These are phyloP conservation scores for Cytospora schulzeri DNA, from an alignment of 2,329 filamentous ascomycete genomes.

Conservation along the genomic window DNA sequence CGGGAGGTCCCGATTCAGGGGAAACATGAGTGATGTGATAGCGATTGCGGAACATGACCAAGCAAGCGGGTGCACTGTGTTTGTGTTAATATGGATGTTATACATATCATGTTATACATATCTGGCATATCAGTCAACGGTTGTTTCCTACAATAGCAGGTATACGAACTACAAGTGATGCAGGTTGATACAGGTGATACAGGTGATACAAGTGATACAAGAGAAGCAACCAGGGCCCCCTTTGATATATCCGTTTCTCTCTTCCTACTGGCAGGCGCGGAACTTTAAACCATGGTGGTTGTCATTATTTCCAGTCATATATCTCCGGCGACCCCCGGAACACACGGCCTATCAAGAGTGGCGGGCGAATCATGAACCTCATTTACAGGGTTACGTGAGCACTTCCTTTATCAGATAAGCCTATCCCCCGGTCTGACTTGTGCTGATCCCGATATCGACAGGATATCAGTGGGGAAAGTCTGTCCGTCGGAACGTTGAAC, in stretches of 20 bases:
- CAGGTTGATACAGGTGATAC: not conserved
- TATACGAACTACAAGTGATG: not conserved
- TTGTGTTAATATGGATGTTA: not conserved
- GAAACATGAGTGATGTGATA: not conserved
- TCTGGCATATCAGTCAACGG: not conserved
- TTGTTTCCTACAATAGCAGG: not conserved
- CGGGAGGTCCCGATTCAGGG: not conserved
- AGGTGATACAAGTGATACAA: not conserved
- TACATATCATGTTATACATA: no score
- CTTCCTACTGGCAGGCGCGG: constrained; percentile 18
- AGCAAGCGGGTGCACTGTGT: not conserved
- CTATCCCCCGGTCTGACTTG: constrained; percentile 7
- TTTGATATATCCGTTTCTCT: not conserved
- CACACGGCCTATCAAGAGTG: constrained; percentile 15
- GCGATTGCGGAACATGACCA: not conserved
- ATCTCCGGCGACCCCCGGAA: constrained; percentile 26
- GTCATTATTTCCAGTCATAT: constrained; percentile 21
- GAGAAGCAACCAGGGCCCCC: not conserved
- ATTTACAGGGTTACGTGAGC: constrained; percentile 25
- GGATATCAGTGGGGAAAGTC: constrained; percentile 14
- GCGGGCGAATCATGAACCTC: constrained; percentile 17
- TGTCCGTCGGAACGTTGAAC: constrained; percentile 2
- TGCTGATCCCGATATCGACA: constrained; percentile 26
- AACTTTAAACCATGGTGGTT: constrained; percentile 12
- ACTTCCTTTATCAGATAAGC: constrained; percentile 23